Percentiles rank a stretch among this genome's conserved stretches.
Evolutionary conservation across 73 alveolate genomes (phyloP).

Genomic region (Paramecium tetraurelia): DNA sequence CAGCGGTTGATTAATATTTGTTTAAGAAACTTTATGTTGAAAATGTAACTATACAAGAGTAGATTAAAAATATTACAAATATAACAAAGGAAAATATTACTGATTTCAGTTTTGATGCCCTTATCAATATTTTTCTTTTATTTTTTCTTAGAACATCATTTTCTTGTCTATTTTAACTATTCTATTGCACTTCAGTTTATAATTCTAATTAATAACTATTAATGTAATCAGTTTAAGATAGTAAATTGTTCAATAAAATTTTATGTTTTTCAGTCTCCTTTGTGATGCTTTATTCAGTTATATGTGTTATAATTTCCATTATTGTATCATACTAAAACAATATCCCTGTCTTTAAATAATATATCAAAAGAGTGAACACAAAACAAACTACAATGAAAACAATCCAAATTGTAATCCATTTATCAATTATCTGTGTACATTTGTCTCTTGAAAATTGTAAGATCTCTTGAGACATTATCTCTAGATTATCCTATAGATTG

Average conservation of each 20-base stretch:
- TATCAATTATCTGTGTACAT: not conserved
- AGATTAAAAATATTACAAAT: not conserved
- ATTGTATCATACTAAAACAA: not conserved
- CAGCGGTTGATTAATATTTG: not conserved
- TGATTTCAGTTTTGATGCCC: not conserved
- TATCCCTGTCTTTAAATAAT: not conserved
- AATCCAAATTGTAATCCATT: conserved; percentile 37
- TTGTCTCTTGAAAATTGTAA: not conserved
- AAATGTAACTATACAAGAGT: not conserved
- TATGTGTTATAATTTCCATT: not conserved
- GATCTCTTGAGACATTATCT: not conserved
- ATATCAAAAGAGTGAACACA: not conserved
- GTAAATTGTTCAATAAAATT: not conserved
- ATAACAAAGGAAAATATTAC: not conserved
- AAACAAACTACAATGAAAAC: not conserved
- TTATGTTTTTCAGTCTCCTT: not conserved
- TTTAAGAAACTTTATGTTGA: not conserved
- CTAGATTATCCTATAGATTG: not conserved
- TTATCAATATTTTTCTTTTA: not conserved
- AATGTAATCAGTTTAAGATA: not conserved
- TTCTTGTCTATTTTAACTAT: not conserved
- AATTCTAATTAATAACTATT: not conserved
- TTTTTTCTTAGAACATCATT: not conserved
- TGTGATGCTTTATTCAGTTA: not conserved
- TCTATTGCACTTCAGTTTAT: not conserved